Base-by-base conservation (phyloP, 2,329 filamentous ascomycete species). In the Hypocreales sp. region DNA sequence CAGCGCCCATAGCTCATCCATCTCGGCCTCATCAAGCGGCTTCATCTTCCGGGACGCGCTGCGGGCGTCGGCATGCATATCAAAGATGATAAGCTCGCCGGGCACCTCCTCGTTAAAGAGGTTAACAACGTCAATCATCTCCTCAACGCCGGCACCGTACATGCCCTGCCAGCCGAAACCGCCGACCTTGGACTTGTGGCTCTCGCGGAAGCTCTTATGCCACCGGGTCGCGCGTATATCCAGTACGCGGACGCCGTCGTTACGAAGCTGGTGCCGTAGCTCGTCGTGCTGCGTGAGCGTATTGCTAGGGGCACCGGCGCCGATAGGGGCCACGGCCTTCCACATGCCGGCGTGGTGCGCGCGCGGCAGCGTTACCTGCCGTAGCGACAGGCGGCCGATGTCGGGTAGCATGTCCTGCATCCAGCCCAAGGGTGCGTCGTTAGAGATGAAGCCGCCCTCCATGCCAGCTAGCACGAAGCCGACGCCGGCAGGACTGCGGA, bases 31-130 rank as follows among this genome's bases (percentile, higher is more conserved):
- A 9, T 30, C 15, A 12, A 40, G 22, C 1, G 9, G 4, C 5
- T 20, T 11, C n/a, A 21, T 36, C 6, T n/a, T 8, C 7, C 24
- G 26, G 10, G 24, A 13, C 3, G 26, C 22, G 13, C 23, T 27
- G 20, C 32, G 33, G 15, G 26, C 28, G 3, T 39, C 35, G 3
- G 7, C 5, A 19, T 47, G 36, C 9, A 53, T 31, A 25, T 53
- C 48, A 29, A 39, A 38, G 29, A 53, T 50, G 39, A 47, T 38
- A 23, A 52, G 37, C 33, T 53, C 49, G 8, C 49, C 48, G 4
- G 48, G 47, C 14, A 38, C 24, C 5, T 41, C 22, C 0, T 31
- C 17, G 25, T 42, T 46, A 34, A 50, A 53, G 4, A 31, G 16
- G 31, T 49, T 50, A 29, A 50, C 35, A 3, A 35, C 30, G 5